Percentiles rank a stretch among this genome's conserved stretches.
Conservation (phyloP, 2,329 filamentous ascomycete genomes). For the Boeremia lycopersici region DNA sequence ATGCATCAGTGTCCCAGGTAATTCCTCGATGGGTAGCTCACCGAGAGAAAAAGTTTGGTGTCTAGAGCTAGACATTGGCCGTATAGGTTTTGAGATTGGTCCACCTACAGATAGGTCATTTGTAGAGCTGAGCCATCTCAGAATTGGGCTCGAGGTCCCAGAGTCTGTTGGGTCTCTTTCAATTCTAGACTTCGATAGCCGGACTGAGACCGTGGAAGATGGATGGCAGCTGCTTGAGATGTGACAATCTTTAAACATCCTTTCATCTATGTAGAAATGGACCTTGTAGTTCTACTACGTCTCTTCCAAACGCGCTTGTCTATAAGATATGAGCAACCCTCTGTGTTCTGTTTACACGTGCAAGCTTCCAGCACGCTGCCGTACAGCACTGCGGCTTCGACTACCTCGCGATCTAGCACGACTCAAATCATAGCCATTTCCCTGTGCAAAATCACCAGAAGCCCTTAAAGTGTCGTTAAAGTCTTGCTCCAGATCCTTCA, state of each 20-base stretch:
- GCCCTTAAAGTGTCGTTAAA: slow-evolving; percentile 22
- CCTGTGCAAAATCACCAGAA: slow-evolving; percentile 19
- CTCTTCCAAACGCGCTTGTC: background rate
- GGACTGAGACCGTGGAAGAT: background rate
- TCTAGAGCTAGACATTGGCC: slow-evolving; percentile 20
- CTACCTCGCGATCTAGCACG: slow-evolving; percentile 10
- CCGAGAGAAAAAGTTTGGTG: slow-evolving; percentile 14
- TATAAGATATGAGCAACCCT: background rate
- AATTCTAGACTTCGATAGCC: background rate
- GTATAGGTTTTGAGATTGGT: slow-evolving; percentile 5
- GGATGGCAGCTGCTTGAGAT: slow-evolving; percentile 5
- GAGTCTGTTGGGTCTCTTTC: slow-evolving; percentile 5
- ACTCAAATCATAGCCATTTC: background rate
- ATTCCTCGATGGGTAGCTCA: slow-evolving; percentile 5
- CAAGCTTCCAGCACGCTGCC: slow-evolving; percentile 33
- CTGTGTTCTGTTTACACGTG: too few species aligned
- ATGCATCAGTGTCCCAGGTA: background rate
- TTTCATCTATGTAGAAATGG: background rate
- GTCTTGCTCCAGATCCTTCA: slow-evolving; percentile 36
- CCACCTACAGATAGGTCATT: background rate
- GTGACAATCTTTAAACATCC: background rate
- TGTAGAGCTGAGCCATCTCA: background rate
- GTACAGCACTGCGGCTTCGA: slow-evolving; percentile 22
- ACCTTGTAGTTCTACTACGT: too few species aligned
- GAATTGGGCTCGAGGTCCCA: slow-evolving; percentile 4